Conservation (phyloP, 176 grass and related monocot species). For the Microstegium vimineum region DNA sequence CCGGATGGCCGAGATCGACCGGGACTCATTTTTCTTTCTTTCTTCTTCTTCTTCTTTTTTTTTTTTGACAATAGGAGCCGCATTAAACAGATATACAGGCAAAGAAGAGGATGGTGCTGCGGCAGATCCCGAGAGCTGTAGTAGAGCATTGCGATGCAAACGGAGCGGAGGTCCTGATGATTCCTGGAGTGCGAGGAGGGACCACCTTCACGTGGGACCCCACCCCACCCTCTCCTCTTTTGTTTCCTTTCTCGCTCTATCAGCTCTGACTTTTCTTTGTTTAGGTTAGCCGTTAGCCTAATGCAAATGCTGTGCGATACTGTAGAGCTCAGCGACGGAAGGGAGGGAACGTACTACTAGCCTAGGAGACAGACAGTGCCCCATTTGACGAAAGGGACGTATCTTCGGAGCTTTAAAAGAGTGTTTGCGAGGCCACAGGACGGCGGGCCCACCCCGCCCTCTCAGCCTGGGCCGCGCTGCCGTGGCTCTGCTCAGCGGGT, state of each 20-base stretch:
- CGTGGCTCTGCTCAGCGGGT: not conserved
- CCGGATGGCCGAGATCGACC: not conserved
- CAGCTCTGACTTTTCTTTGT: not conserved
- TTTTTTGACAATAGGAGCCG: no score
- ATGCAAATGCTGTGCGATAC: not conserved
- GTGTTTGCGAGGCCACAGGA: not conserved
- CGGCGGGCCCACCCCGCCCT: not conserved
- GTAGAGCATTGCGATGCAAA: not conserved
- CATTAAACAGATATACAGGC: no score
- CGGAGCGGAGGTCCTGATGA: not conserved
- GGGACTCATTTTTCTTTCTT: no score
- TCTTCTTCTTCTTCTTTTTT: no score
- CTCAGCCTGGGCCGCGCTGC: no score
- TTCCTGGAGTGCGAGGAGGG: constrained; percentile 21
- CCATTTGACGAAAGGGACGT: constrained; percentile 50
- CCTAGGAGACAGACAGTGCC: constrained; percentile 23
- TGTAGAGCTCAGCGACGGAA: not conserved
- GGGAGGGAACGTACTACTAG: not conserved
- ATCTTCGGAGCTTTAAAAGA: constrained; percentile 3
- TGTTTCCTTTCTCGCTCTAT: not conserved
- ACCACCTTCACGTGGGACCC: constrained; percentile 29
- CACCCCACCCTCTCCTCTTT: no score
- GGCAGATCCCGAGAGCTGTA: not conserved
- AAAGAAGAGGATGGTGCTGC: not conserved
- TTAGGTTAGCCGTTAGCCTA: not conserved